phyloP scores from a whole-genome alignment of 208 protist species.

The Trypanosoma grayi region DNA sequence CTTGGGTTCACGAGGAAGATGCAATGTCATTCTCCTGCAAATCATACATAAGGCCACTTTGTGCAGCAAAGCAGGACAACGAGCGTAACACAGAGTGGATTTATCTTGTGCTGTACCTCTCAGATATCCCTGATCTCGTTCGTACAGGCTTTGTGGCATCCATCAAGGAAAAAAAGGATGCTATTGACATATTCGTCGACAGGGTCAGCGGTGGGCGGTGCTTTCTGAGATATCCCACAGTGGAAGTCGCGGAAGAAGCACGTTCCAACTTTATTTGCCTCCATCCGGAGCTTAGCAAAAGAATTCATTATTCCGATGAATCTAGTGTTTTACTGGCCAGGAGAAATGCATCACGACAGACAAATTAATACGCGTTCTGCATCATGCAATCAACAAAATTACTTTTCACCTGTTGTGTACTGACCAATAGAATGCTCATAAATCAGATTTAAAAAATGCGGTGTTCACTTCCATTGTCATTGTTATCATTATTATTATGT shows the following conservation, averaged over 20 bases:
- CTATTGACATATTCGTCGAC: constrained; percentile 48
- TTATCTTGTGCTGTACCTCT: constrained; percentile 17
- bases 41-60: constrained; percentile 36
- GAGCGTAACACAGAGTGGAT: neutral
- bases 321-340: constrained; percentile 42
- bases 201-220: constrained; percentile 58
- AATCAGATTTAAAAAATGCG: no score
- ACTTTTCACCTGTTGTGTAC: no score
- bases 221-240: constrained; percentile 46
- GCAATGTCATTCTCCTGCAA: constrained; percentile 34
- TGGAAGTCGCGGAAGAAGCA: constrained; percentile 43
- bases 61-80: neutral
- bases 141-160: constrained; percentile 6
- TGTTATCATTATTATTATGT: no score
- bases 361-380: no score
- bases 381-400: no score
- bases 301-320: constrained; percentile 51
- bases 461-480: no score
- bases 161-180: neutral
- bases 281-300: constrained; percentile 30
- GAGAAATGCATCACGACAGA: no score
- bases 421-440: no score
- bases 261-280: constrained; percentile 26
- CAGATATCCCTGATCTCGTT: neutral
- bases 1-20: constrained; percentile 57